Percentiles rank a stretch among this genome's conserved stretches.
Evolutionary conservation across 257 asterid genomes (phyloP).

Genomic region (Solanum paucissectum): DNA sequence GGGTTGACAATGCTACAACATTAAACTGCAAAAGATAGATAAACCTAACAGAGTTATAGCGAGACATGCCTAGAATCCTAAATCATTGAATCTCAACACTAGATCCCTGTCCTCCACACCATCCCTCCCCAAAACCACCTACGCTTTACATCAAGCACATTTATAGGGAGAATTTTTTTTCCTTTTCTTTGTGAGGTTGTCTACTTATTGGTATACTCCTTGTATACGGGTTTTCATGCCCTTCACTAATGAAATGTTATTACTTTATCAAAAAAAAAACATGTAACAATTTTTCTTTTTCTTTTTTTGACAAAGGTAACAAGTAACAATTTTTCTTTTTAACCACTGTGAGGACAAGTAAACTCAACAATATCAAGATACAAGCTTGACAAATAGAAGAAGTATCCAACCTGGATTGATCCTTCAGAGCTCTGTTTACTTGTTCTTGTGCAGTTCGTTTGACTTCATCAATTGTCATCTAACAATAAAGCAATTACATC

Average conservation of each 20-base stretch:
- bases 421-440: conserved; percentile 78
- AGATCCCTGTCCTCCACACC: background rate
- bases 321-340: background rate
- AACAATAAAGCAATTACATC: conserved; percentile 9
- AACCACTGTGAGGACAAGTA: background rate
- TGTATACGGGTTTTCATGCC: background rate
- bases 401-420: conserved; percentile 60
- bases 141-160: background rate
- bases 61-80: background rate
- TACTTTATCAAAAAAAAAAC: background rate
- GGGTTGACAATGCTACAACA: background rate
- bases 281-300: background rate
- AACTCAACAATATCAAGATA: background rate
- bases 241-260: background rate
- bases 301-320: background rate
- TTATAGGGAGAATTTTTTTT: background rate
- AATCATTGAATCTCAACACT: background rate
- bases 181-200: background rate
- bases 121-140: background rate
- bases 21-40: background rate
- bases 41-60: background rate
- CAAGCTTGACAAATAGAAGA: background rate
- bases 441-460: conserved; percentile 85
- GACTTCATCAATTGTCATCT: conserved; percentile 94
- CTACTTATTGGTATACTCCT: background rate